A percentile compares a stretch with the other conserved stretches of the same genome.
Conservation (phyloP, 805 yeast genomes). For the Lachancea sp. region DNA sequence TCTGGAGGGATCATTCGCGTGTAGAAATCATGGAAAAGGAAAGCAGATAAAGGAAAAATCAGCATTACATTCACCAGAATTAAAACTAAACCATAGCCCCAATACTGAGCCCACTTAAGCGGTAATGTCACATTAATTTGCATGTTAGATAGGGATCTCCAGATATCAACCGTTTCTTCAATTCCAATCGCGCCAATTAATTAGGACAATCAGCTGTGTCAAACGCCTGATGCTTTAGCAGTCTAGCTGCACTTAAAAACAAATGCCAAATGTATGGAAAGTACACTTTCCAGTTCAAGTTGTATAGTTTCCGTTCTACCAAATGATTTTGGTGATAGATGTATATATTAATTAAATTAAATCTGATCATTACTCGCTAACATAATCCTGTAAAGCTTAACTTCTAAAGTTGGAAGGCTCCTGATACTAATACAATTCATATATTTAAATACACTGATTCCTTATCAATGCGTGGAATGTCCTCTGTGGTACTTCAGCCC, state of each 20-base stretch:
- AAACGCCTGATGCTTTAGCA: too few species aligned
- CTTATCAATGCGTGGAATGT: constrained; percentile 80
- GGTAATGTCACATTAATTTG: constrained; percentile 26
- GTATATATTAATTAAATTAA: background rate
- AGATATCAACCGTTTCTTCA: too few species aligned
- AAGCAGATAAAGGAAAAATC: constrained; percentile 25
- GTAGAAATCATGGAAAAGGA: constrained; percentile 28
- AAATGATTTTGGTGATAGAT: too few species aligned
- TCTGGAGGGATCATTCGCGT: constrained; percentile 20
- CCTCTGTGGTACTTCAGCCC: constrained; percentile 97
- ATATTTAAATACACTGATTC: background rate
- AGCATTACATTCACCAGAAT: constrained; percentile 21
- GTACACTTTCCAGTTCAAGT: too few species aligned
- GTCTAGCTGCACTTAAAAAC: too few species aligned
- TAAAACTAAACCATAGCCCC: constrained; percentile 15
- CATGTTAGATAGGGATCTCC: constrained; percentile 13
- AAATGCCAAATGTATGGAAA: too few species aligned
- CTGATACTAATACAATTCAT: constrained; percentile 6
- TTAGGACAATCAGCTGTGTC: too few species aligned
- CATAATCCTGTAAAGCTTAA: constrained; percentile 1
- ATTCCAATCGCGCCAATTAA: too few species aligned
- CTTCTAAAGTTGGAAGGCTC: constrained; percentile 5
- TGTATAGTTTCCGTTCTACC: background rate
- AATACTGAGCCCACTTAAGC: constrained; percentile 29
- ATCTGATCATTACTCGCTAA: background rate